These are phyloP conservation scores for Diversispora epigaea DNA, from an alignment of 192 early-diverging fungal genomes.

Conservation along the genomic window DNA sequence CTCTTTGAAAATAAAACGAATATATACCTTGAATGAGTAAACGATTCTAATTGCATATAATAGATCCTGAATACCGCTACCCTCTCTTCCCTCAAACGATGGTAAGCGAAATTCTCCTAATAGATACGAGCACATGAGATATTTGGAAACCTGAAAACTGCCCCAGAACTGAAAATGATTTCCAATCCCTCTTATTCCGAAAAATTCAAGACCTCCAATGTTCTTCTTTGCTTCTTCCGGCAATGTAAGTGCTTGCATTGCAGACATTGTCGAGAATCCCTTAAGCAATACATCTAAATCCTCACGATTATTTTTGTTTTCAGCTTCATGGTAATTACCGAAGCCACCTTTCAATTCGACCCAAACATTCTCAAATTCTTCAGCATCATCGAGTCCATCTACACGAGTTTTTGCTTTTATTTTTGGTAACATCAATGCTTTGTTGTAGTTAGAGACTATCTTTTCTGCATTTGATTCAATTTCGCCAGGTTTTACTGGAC, in stretches of 20 bases:
- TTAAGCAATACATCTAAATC: constrained; percentile 15
- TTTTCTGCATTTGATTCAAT: constrained; percentile 21
- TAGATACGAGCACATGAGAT: constrained; percentile 16
- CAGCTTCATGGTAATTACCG: constrained; percentile 1
- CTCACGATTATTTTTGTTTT: constrained; percentile 27
- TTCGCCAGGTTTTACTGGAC: constrained; percentile 5
- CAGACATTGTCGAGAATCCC: constrained; percentile 20
- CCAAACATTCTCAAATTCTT: constrained; percentile 24
- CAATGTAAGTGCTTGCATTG: constrained; percentile 21
- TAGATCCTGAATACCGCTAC: constrained; percentile 18
- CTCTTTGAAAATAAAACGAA: constrained; percentile 19
- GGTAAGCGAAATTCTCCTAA: constrained; percentile 22
- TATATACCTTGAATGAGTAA: constrained; percentile 17
- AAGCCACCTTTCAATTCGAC: constrained; percentile 23
- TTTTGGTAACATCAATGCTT: constrained; percentile 9
- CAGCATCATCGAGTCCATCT: constrained; percentile 18
- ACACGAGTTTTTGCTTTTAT: constrained; percentile 17
- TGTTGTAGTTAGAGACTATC: constrained; percentile 13
- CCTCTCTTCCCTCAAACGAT: constrained; percentile 27
- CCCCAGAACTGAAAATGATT: constrained; percentile 22
- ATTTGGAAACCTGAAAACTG: constrained; percentile 1
- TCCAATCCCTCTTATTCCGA: constrained; percentile 27
- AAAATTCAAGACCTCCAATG: constrained; percentile 19
- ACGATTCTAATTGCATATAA: constrained; percentile 10
- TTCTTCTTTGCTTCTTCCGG: constrained; percentile 25